Evolutionary conservation across 768 basidiomycete species (phyloP).

Genomic region (Lactarius psammicola): DNA sequence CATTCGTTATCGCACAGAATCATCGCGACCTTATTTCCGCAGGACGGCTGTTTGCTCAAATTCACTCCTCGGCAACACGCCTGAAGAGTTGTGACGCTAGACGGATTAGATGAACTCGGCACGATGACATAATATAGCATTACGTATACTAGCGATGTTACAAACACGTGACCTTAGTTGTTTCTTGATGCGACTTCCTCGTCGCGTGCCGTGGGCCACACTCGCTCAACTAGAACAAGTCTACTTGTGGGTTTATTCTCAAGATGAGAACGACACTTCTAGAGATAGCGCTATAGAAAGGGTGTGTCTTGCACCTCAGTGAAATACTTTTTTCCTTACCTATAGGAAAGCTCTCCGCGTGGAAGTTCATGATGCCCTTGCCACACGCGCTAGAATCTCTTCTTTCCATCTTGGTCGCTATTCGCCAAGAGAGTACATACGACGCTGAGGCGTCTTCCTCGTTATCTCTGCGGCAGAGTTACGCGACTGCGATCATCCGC

Average conservation of each 20-base stretch:
- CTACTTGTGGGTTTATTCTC: constrained; percentile 70
- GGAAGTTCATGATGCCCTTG: constrained; percentile 70
- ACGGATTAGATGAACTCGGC: too few relatives aligned
- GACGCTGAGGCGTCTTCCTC: constrained; percentile 34
- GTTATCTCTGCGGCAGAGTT: constrained; percentile 68
- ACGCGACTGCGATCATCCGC: constrained; percentile 78
- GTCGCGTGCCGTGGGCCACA: constrained; percentile 77
- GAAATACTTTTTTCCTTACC: not conserved
- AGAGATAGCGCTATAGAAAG: constrained; percentile 60
- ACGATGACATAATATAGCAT: not conserved
- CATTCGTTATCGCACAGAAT: constrained; percentile 49
- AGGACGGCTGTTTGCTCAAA: constrained; percentile 83
- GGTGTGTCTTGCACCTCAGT: constrained; percentile 41
- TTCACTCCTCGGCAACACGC: constrained; percentile 54
- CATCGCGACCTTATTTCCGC: constrained; percentile 96
- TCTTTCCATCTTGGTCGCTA: constrained; percentile 57
- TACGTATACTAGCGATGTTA: not conserved
- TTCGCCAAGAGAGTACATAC: constrained; percentile 50
- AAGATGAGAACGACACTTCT: constrained; percentile 57
- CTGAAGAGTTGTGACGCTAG: constrained; percentile 7
- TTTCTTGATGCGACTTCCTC: constrained; percentile 47
- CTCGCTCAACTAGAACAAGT: constrained; percentile 70
- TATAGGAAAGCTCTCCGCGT: constrained; percentile 63
- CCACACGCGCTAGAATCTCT: constrained; percentile 80
- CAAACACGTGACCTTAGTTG: not conserved